Conservation (phyloP, 2,329 filamentous ascomycete species). For the Clathrospora elynae region DNA sequence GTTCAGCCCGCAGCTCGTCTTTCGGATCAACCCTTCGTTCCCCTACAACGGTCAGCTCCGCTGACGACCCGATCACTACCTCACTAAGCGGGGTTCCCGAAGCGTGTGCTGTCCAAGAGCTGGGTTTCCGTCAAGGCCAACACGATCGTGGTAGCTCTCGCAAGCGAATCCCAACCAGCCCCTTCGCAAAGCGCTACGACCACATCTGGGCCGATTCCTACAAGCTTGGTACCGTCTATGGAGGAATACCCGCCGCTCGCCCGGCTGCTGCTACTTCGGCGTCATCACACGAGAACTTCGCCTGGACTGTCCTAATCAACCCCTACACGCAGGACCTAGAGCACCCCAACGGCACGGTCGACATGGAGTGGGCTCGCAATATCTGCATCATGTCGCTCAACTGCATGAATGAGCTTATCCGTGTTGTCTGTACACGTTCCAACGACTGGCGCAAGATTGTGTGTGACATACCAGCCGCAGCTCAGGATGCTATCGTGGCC, state of each 20-base stretch:
- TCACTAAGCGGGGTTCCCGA: slow-evolving; percentile 26
- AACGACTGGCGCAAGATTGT: slow-evolving; percentile 28
- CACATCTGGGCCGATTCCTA: slow-evolving; percentile 28
- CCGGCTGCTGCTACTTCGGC: slow-evolving; percentile 5
- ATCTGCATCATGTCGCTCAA: slow-evolving; percentile 24
- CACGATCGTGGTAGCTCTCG: slow-evolving; percentile 13
- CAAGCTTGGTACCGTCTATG: slow-evolving; percentile 22
- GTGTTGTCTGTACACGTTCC: slow-evolving; percentile 18
- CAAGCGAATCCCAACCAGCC: slow-evolving; percentile 20
- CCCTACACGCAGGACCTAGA: slow-evolving; percentile 31
- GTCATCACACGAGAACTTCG: slow-evolving; percentile 20
- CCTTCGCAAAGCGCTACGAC: slow-evolving; percentile 24
- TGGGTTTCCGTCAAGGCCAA: slow-evolving; percentile 34
- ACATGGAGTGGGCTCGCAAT: slow-evolving; percentile 21
- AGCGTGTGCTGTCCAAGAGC: slow-evolving; percentile 27
- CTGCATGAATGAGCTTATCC: slow-evolving; percentile 30
- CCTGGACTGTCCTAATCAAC: slow-evolving; percentile 35
- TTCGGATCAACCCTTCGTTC: slow-evolving; percentile 8
- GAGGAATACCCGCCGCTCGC: slow-evolving; percentile 8
- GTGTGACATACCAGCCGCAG: slow-evolving; percentile 27
- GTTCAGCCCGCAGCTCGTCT: slow-evolving; percentile 4
- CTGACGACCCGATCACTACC: not conserved
- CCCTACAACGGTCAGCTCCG: slow-evolving; percentile 4
- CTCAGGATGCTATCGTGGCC: slow-evolving; percentile 19
- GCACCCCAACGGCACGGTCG: slow-evolving; percentile 29